Conservation (phyloP, 2,329 filamentous ascomycete species). For the Stemphylium vesicarium region DNA sequence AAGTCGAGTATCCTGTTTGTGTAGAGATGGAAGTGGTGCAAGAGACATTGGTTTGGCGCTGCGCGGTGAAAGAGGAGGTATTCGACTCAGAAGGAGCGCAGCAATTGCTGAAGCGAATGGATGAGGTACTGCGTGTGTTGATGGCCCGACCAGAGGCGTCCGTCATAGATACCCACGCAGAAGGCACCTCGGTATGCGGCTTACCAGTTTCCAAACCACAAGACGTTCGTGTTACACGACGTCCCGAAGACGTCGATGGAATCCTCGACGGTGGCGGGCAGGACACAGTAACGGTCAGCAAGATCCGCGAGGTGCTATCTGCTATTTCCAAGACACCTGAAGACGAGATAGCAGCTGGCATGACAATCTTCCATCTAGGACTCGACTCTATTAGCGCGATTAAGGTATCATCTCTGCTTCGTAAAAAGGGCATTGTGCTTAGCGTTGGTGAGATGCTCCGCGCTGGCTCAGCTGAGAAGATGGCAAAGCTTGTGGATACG, state of each 20-base stretch:
- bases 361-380: conserved; percentile 81
- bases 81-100: conserved; percentile 56
- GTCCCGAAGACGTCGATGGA: too few relatives aligned
- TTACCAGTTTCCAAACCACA: conserved; percentile 55
- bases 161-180: conserved; percentile 61
- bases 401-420: conserved; percentile 76
- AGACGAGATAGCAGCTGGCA: conserved; percentile 63
- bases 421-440: conserved; percentile 66
- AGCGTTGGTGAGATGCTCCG: conserved; percentile 74
- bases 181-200: conserved; percentile 69
- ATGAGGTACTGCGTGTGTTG: conserved; percentile 65
- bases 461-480: conserved; percentile 68
- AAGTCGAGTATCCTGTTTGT: conserved; percentile 82
- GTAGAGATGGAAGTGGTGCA: conserved; percentile 75
- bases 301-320: conserved; percentile 57
- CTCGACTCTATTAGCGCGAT: conserved; percentile 93
- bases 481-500: conserved; percentile 57
- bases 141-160: conserved; percentile 57
- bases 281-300: conserved; percentile 45
- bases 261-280: neutral
- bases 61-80: conserved; percentile 69
- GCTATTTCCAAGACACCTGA: conserved; percentile 66
- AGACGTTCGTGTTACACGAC: neutral
- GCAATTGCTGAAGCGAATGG: conserved; percentile 64
- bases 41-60: conserved; percentile 69